These are phyloP conservation scores for Trichophyton benhamiae DNA, from an alignment of 2,329 filamentous ascomycete species.

Conservation along the genomic window DNA sequence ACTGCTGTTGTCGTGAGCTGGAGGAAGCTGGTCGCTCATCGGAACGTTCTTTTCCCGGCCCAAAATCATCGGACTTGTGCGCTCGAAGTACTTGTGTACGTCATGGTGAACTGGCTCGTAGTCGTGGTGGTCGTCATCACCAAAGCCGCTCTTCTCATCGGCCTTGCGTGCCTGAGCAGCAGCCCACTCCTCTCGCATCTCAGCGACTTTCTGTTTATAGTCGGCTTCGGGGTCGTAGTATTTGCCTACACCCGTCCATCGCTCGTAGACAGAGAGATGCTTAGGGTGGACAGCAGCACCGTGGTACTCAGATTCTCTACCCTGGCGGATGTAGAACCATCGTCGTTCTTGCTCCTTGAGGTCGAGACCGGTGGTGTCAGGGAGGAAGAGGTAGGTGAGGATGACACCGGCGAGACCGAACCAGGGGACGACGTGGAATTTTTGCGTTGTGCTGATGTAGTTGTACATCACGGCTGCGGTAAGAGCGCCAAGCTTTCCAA, in stretches of 20 bases:
- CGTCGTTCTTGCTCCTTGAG: conserved; percentile 94
- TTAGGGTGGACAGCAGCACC: conserved; percentile 82
- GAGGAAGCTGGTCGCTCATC: conserved; percentile 5
- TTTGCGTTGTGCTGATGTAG: conserved; percentile 74
- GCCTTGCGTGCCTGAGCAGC: conserved; percentile 35
- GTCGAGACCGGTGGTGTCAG: conserved; percentile 93
- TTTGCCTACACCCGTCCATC: conserved; percentile 64
- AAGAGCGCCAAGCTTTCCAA: conserved; percentile 79
- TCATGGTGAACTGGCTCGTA: conserved; percentile 39
- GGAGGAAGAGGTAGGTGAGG: conserved; percentile 72
- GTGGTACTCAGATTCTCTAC: conserved; percentile 72
- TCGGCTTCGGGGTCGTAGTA: conserved; percentile 72
- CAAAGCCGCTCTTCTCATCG: conserved; percentile 37
- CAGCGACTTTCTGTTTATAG: conserved; percentile 70
- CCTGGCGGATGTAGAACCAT: conserved; percentile 74
- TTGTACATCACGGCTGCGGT: conserved; percentile 83
- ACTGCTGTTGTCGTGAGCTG: neutral
- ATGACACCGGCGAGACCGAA: conserved; percentile 81
- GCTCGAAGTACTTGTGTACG: conserved; percentile 43
- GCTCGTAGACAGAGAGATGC: conserved; percentile 83
- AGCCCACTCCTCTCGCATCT: conserved; percentile 57
- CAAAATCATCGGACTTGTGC: conserved; percentile 26
- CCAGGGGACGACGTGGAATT: conserved; percentile 91
- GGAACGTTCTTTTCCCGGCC: conserved; percentile 8
- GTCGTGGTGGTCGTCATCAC: conserved; percentile 30